Evolutionary conservation across 805 yeast species (phyloP).

Genomic region (Torulaspora maleeae): DNA sequence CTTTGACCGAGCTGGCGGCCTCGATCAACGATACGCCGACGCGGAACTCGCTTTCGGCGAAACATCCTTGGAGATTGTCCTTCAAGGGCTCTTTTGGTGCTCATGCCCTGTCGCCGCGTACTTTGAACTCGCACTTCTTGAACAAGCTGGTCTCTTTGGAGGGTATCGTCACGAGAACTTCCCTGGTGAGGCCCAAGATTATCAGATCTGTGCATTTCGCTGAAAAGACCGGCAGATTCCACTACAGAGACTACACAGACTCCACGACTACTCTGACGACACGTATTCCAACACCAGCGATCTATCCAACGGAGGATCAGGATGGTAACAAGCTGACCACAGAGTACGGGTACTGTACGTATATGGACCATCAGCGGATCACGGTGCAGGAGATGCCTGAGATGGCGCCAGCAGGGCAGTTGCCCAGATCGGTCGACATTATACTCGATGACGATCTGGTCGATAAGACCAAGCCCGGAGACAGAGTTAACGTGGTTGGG

Average conservation of each 20-base stretch:
- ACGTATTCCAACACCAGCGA: constrained; percentile 58
- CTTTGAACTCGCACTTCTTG: constrained; percentile 69
- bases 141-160: constrained; percentile 84
- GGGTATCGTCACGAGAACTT: constrained; percentile 92
- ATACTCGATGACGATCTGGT: constrained; percentile 94
- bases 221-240: constrained; percentile 75
- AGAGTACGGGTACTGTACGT: constrained; percentile 89
- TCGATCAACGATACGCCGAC: constrained; percentile 43
- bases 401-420: constrained; percentile 94
- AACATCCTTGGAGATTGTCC: constrained; percentile 49
- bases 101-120: constrained; percentile 81
- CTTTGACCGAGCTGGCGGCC: constrained; percentile 72
- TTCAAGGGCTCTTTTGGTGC: constrained; percentile 91
- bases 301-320: constrained; percentile 88
- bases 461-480: constrained; percentile 91
- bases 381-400: constrained; percentile 98
- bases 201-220: constrained; percentile 90
- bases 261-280: constrained; percentile 74
- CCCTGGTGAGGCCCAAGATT: constrained; percentile 88
- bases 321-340: constrained; percentile 85
- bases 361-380: constrained; percentile 88
- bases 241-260: constrained; percentile 88
- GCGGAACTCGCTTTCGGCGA: constrained; percentile 51
- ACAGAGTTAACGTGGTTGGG: constrained; percentile 89
- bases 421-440: constrained; percentile 89